Evolutionary conservation across 768 basidiomycete genomes (phyloP).

Genomic region (Serendipita sp.): DNA sequence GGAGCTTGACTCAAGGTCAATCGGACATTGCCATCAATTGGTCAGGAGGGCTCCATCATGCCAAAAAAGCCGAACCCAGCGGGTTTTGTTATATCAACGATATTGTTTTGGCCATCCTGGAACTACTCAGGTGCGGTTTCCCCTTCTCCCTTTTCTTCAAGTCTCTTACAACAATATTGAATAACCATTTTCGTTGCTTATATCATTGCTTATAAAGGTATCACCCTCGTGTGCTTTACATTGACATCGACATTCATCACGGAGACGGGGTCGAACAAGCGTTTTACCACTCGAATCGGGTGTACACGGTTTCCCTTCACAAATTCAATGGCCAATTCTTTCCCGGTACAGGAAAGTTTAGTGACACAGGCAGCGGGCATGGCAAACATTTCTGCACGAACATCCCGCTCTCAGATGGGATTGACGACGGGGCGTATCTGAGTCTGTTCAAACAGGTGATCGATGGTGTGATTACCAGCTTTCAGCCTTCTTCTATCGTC

Average conservation of each 20-base stretch:
- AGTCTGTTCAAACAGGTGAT: constrained; percentile 83
- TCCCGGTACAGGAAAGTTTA: constrained; percentile 93
- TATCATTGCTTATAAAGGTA: constrained; percentile 87
- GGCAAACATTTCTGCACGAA: constrained; percentile 91
- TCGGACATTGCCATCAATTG: constrained; percentile 99
- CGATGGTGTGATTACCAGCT: constrained; percentile 82
- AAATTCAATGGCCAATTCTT: constrained; percentile 94
- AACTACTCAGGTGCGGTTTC: too few species aligned
- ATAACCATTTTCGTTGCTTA: constrained; percentile 90
- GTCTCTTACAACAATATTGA: background rate
- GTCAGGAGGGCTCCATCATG: constrained; percentile 97
- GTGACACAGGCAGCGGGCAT: constrained; percentile 85
- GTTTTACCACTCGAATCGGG: constrained; percentile 95
- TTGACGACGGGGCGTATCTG: constrained; percentile 86
- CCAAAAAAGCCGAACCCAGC: constrained; percentile 97
- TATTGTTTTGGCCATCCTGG: constrained; percentile 20
- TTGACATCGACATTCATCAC: constrained; percentile 97
- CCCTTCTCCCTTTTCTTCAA: background rate
- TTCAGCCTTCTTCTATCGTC: constrained; percentile 87
- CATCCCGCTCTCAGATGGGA: constrained; percentile 87
- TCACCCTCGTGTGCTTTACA: constrained; percentile 87
- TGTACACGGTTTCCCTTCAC: constrained; percentile 97
- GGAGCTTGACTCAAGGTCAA: constrained; percentile 67
- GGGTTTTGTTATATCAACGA: constrained; percentile 99
- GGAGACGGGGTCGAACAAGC: constrained; percentile 99